A percentile compares a stretch with the other conserved stretches of the same genome.
Conservation (phyloP, 306 rosid species). For the Dryas octopetala region DNA sequence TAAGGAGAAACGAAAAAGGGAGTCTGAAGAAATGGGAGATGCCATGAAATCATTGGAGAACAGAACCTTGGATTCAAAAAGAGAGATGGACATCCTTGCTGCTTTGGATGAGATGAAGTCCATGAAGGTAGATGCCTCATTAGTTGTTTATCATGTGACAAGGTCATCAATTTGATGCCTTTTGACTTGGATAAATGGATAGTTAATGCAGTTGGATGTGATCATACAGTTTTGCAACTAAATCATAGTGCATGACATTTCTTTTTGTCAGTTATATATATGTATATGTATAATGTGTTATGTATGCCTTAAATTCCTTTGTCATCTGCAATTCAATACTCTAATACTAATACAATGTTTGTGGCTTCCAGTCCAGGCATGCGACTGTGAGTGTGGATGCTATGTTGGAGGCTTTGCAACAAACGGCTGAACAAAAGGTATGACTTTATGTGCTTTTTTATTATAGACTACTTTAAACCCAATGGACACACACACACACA, state of each 20-base stretch:
- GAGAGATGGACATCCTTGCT: slow-evolving; percentile 75
- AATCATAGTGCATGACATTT: background rate
- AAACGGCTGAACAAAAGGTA: slow-evolving; percentile 56
- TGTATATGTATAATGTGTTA: background rate
- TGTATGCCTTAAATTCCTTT: background rate
- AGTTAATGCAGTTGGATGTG: background rate
- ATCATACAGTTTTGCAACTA: background rate
- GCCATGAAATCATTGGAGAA: slow-evolving; percentile 87
- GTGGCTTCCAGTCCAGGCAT: slow-evolving; percentile 76
- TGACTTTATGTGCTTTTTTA: background rate
- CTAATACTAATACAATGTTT: slow-evolving; percentile 20
- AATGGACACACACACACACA: background rate
- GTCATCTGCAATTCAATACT: background rate
- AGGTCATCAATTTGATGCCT: background rate
- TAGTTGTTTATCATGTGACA: slow-evolving; percentile 2
- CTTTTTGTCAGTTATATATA: background rate
- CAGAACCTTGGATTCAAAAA: slow-evolving; percentile 84
- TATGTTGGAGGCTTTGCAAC: slow-evolving; percentile 85
- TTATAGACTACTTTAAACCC: background rate
- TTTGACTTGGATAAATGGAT: background rate
- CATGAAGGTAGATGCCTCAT: slow-evolving; percentile 67
- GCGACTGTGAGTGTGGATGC: slow-evolving; percentile 82
- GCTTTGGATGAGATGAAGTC: slow-evolving; percentile 98
- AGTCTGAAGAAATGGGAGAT: slow-evolving; percentile 84
- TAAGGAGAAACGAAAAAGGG: slow-evolving; percentile 54